These are phyloP conservation scores for Brettanomyces sp. DNA, from an alignment of 805 yeast genomes.

Conservation along the genomic window DNA sequence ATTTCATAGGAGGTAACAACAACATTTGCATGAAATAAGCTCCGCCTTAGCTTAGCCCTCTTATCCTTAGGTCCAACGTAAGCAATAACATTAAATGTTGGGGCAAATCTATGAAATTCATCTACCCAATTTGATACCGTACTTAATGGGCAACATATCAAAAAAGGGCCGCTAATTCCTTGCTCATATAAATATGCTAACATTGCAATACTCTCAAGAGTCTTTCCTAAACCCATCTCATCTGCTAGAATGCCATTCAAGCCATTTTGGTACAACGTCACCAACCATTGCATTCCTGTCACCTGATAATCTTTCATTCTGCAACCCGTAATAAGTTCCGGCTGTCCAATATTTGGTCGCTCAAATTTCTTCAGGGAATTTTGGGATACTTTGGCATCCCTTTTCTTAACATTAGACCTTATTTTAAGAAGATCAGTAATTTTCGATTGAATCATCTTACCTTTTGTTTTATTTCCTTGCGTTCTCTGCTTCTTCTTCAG, in stretches of 20 bases:
- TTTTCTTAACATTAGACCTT: not conserved
- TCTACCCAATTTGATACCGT: constrained; percentile 79
- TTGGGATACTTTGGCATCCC: constrained; percentile 6
- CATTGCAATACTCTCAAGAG: constrained; percentile 78
- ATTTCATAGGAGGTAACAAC: constrained; percentile 79
- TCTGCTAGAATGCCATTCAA: constrained; percentile 92
- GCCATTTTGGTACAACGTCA: constrained; percentile 85
- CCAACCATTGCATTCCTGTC: constrained; percentile 86
- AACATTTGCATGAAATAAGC: constrained; percentile 32
- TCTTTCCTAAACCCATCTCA: constrained; percentile 96
- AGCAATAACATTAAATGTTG: constrained; percentile 48
- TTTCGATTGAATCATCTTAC: constrained; percentile 9
- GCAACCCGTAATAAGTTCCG: constrained; percentile 46
- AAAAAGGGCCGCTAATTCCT: constrained; percentile 69
- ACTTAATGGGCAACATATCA: constrained; percentile 74
- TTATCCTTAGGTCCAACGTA: constrained; percentile 57
- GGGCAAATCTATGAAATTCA: constrained; percentile 70
- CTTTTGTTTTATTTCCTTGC: constrained; percentile 10
- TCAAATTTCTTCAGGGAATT: constrained; percentile 2
- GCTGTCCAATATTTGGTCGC: constrained; percentile 31
- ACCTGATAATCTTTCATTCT: constrained; percentile 73
- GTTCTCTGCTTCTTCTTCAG: constrained; percentile 16
- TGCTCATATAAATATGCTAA: constrained; percentile 68
- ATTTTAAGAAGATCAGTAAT: constrained; percentile 8
- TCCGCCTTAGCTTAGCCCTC: constrained; percentile 37